Conservation (phyloP, 331 rosid species). For the Erythrophleum ivorense region DNA sequence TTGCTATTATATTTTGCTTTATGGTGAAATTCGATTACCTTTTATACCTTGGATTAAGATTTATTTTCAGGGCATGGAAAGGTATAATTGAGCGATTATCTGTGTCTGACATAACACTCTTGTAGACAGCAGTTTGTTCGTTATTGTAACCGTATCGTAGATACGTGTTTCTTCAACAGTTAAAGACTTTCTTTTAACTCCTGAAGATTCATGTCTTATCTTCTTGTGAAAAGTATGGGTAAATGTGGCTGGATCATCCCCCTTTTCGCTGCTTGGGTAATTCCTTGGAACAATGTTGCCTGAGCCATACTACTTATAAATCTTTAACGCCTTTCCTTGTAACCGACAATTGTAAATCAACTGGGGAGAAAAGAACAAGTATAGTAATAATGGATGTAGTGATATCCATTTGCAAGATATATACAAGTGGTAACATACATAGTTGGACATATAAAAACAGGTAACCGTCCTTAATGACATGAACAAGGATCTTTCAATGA, state of each 20-base stretch:
- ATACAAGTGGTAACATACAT: not conserved
- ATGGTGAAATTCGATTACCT: conserved; percentile 10
- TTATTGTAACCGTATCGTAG: not conserved
- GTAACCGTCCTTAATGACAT: conserved; percentile 9
- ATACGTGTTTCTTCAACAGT: conserved; percentile 2
- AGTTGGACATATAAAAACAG: conserved; percentile 4
- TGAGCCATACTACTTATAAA: not conserved
- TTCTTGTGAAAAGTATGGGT: not conserved
- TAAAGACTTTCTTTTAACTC: not conserved
- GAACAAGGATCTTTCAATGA: conserved; percentile 7
- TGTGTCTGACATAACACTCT: not conserved
- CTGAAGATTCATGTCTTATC: conserved; percentile 1
- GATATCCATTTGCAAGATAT: conserved; percentile 27
- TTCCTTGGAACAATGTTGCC: conserved; percentile 17
- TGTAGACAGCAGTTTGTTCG: not conserved
- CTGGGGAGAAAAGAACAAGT: conserved; percentile 1
- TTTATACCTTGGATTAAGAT: conserved; percentile 2
- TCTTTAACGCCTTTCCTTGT: not conserved
- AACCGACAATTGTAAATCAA: conserved; percentile 1
- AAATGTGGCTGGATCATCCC: not conserved
- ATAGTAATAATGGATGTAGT: conserved; percentile 4
- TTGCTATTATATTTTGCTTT: not conserved
- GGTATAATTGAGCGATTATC: not conserved
- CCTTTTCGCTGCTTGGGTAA: conserved; percentile 12
- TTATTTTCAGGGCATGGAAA: not conserved